Base-by-base conservation (phyloP, 345 rosid genomes). In the Gynandropsis gynandra region DNA sequence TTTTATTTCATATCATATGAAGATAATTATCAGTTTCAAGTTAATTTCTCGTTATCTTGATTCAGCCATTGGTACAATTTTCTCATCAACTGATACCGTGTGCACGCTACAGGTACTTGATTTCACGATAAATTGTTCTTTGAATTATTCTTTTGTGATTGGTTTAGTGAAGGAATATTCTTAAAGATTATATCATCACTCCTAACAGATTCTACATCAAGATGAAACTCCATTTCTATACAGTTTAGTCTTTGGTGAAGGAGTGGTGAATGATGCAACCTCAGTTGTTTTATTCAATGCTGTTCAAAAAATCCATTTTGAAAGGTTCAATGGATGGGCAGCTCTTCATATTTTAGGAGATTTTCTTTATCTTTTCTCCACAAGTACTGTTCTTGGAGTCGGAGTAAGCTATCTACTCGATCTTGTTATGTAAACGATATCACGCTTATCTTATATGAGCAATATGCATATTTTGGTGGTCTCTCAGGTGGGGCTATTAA, bases 251-350 rank as follows among this genome's bases (percentile, higher is more conserved):
- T 89, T 89, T 31, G 95, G 95, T 32, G 97, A 86, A 76, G 97
- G 96, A 54, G 96, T 90, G 1, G 96, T 89, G 66, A 86, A 83
- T 60, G 98, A 90, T 63, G 96, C 98, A 50, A 82, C 98, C 35
- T 76, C 96, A 0, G 83, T 83, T 50, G 96, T 82, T 38, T 71
- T 90, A 47, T 90, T 83, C 68, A 90, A 83, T 40, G 87, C 95
- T 0, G 62, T 87, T 42, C 95, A 90, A 61, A 83, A 83, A 74
- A 75, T 90, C 43, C 85, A 83, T 47, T 68, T 82, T 34, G 20
- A 68, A 15, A 69, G 63, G 48, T 62, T 82, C 49, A 74, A 74
- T 41, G 54, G 79, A 52, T 42, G 32, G 65, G 68, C 74, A 11
- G 64, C 53, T 58, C 74, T 83, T 16, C 63, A 5, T 9, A 45